Evolutionary conservation across 2,329 filamentous ascomycete genomes (phyloP), one percentile per base, ranked within the genome.

Genomic region (Cercospora zeae-maydis): DNA sequence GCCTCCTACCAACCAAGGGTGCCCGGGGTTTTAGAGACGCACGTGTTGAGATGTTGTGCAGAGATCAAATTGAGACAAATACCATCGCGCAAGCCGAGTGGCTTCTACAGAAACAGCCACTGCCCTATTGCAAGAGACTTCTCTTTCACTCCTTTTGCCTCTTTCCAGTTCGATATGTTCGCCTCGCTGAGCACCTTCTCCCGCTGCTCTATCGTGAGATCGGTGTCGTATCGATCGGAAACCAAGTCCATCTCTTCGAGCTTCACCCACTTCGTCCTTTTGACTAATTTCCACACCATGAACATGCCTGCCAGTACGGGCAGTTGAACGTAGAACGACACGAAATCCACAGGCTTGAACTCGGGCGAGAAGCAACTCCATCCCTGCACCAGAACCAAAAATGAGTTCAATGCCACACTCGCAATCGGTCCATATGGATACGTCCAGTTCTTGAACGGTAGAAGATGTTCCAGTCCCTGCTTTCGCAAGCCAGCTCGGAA

Each of bases 381-480:
- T 1, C 87, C 86, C 67, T 88, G 86, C 0, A 88, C 80, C 1
- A 88, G 78, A 3, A 89, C 82, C 9, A 89, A 77, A 27, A 88
- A 79, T 59, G 73, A 78, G 70, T 87, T 88, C 39, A 88, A 77
- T 0, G 83, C 65, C 13, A 88, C 79, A 5, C 81, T 82, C 16
- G 84, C 70, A 71, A 83, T 81, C 0, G 86, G 86, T 0, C 86
- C 86, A 62, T 79, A 82, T 0, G 87, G 87, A 64, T 89, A 88
- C 0, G 86, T 87, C 84, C 84, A 88, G 70, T 88, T 88, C 64
- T 82, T 84, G 76, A 86, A 89, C 0, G 86, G 86, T 0, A 89
- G 78, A 0, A 83, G 78, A 63, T 87, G 83, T 7, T 85, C 84
- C 54, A 86, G 82, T n/a, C 82, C 82, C 66, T 89, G 87, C 1